These are phyloP conservation scores for Ogataea trehalophila DNA, from an alignment of 805 yeast species.

Conservation along the genomic window DNA sequence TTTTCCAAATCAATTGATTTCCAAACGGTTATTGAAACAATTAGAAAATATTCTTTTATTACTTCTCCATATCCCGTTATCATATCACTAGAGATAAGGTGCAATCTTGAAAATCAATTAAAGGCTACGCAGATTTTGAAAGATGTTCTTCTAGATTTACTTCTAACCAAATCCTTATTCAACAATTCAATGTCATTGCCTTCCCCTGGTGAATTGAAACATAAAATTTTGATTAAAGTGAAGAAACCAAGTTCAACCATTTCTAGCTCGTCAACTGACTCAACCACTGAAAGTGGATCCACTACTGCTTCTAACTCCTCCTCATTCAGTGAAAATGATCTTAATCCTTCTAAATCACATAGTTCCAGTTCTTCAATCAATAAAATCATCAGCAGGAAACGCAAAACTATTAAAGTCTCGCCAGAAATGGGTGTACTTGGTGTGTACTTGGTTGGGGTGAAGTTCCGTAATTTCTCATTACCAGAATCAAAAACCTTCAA, in stretches of 20 bases:
- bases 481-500: constrained; percentile 78
- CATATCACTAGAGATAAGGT: constrained; percentile 79
- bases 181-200: constrained; percentile 42
- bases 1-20: constrained; percentile 73
- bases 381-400: constrained; percentile 18
- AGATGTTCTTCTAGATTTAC: constrained; percentile 53
- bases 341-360: constrained; percentile 1
- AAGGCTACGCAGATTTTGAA: constrained; percentile 48
- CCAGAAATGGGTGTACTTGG: constrained; percentile 56
- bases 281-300: constrained; percentile 5
- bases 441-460: constrained; percentile 68
- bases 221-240: constrained; percentile 71
- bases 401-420: constrained; percentile 24
- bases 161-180: constrained; percentile 39
- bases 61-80: constrained; percentile 82
- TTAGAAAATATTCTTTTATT: constrained; percentile 85
- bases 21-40: constrained; percentile 61
- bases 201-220: constrained; percentile 67
- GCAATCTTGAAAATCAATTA: constrained; percentile 64
- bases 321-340: constrained; percentile 27
- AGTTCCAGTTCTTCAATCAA: constrained; percentile 13
- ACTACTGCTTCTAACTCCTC: constrained; percentile 28
- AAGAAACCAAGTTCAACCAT: constrained; percentile 42
- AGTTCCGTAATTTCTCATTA: constrained; percentile 74
- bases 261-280: constrained; percentile 7